Conservation (phyloP, 805 yeast genomes). For the Saturnispora mendoncae region DNA sequence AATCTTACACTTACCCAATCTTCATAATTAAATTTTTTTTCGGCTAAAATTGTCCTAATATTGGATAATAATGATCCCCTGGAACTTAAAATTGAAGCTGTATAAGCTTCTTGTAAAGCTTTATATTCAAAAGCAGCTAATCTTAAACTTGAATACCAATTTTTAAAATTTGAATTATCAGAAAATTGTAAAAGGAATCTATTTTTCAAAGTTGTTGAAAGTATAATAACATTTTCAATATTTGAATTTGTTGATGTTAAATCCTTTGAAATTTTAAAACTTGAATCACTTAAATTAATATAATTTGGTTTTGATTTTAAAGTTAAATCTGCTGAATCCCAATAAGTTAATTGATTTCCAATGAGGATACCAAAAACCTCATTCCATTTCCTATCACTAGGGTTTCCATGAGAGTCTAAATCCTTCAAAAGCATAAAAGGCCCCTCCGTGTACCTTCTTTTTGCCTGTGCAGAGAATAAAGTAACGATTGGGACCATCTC, state of each 20-base stretch:
- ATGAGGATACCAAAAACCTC: constrained; percentile 88
- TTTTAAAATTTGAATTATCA: constrained; percentile 49
- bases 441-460: constrained; percentile 69
- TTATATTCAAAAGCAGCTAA: constrained; percentile 74
- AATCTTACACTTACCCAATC: constrained; percentile 94
- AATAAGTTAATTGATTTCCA: constrained; percentile 86
- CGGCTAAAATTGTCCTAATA: constrained; percentile 75
- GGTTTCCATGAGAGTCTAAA: constrained; percentile 75
- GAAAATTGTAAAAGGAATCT: constrained; percentile 75
- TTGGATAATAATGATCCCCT: constrained; percentile 83
- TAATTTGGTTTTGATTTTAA: constrained; percentile 52
- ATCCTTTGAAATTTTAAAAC: constrained; percentile 59
- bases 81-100: constrained; percentile 90
- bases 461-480: constrained; percentile 61
- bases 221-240: constrained; percentile 70
- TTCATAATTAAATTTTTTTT: constrained; percentile 76
- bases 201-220: constrained; percentile 87
- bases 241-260: constrained; percentile 60
- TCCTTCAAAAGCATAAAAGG: constrained; percentile 66
- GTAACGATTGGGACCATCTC: constrained; percentile 66
- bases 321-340: constrained; percentile 67
- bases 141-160: constrained; percentile 81
- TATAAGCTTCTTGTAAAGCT: constrained; percentile 87
- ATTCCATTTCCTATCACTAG: constrained; percentile 76
- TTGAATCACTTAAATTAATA: constrained; percentile 85